These are phyloP conservation scores for Panicum hallii DNA, from an alignment of 202 grass and related monocot species.

Conservation along the genomic window DNA sequence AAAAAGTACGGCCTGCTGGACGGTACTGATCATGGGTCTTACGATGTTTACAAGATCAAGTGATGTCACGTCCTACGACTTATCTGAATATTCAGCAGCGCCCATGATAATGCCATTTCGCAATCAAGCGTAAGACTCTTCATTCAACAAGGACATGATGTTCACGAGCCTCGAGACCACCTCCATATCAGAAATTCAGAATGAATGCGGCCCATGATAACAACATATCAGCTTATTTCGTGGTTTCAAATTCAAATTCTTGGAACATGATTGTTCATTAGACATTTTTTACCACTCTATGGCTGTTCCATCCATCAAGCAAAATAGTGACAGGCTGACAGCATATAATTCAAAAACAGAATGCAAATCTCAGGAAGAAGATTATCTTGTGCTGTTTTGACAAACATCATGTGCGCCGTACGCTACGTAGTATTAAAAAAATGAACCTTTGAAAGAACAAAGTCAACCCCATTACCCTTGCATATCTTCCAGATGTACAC, in stretches of 20 bases:
- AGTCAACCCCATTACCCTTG: conserved; percentile 22
- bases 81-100: conserved; percentile 13
- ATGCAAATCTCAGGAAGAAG: conserved; percentile 15
- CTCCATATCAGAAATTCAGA: neutral
- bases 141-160: neutral
- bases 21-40: neutral
- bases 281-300: neutral
- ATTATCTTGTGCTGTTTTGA: conserved; percentile 16
- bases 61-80: neutral
- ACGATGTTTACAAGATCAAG: conserved; percentile 28
- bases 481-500: conserved; percentile 27
- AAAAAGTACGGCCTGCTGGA: too few species aligned
- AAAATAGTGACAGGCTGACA: neutral
- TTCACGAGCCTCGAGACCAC: neutral
- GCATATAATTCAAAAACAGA: neutral
- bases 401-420: conserved; percentile 34
- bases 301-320: neutral
- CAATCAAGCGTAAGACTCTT: neutral
- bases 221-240: neutral
- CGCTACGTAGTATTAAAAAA: conserved; percentile 11
- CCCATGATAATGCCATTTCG: neutral
- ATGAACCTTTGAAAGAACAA: neutral
- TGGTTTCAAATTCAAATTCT: neutral
- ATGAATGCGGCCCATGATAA: neutral
- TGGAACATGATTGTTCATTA: neutral